These are phyloP conservation scores for Neurospora tetraspora DNA, from an alignment of 495 filamentous ascomycete genomes.

Conservation along the genomic window DNA sequence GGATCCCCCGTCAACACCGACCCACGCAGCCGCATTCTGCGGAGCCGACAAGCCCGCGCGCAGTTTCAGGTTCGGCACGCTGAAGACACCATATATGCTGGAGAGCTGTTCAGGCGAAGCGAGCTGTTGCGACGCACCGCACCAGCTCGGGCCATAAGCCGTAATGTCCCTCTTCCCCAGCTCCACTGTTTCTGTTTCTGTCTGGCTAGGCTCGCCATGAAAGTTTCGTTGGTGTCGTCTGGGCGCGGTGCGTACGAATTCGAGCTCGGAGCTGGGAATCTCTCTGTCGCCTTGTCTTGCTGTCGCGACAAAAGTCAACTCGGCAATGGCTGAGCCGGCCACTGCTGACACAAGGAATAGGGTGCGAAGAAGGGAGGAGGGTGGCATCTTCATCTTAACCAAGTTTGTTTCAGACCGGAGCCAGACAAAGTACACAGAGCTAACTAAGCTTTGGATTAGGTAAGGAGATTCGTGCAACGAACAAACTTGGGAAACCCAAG, in stretches of 20 bases:
- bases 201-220: background rate
- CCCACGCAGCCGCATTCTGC: slow-evolving; percentile 20
- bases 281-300: slow-evolving; percentile 5
- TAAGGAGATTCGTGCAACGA: background rate
- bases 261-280: slow-evolving; percentile 4
- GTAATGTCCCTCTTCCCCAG: slow-evolving; percentile 6
- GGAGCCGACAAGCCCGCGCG: slow-evolving; percentile 10
- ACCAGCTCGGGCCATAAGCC: slow-evolving; percentile 24
- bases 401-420: background rate
- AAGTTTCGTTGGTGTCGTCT: slow-evolving; percentile 8
- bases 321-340: slow-evolving; percentile 6
- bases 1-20: slow-evolving; percentile 23
- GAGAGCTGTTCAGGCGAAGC: slow-evolving; percentile 7
- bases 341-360: slow-evolving; percentile 5
- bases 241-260: slow-evolving; percentile 12
- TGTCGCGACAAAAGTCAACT: slow-evolving; percentile 14
- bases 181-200: background rate
- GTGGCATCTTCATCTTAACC: slow-evolving; percentile 7
- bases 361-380: slow-evolving; percentile 3
- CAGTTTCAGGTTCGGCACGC: slow-evolving; percentile 14
- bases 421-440: background rate
- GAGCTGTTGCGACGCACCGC: slow-evolving; percentile 19
- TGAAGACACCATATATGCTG: slow-evolving; percentile 18
- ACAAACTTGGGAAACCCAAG: background rate
- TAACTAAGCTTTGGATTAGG: background rate